Conservation (phyloP, 305 asterid genomes). For the Fraxinus albicans region DNA sequence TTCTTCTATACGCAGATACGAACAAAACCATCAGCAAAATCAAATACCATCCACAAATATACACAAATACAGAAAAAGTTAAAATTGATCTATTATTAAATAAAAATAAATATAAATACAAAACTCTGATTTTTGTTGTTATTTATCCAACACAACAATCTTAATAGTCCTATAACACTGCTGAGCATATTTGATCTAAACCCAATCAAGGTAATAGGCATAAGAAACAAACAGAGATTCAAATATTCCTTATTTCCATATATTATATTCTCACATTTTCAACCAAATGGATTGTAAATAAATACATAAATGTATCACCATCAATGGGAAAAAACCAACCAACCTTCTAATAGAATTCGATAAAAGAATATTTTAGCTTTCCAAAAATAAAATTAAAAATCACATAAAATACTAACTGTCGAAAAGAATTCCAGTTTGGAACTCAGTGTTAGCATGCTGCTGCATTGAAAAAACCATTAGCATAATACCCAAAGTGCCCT, state of each 20-base stretch:
- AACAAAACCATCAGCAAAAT: background rate
- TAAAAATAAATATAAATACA: background rate
- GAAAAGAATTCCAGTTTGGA: too few relatives aligned
- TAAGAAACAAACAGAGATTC: background rate
- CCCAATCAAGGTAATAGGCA: background rate
- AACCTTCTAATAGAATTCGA: too few relatives aligned
- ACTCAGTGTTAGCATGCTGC: slow-evolving; percentile 35
- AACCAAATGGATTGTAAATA: background rate
- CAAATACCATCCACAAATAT: background rate
- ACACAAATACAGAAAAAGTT: background rate
- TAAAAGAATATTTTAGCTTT: too few relatives aligned
- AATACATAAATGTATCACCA: background rate
- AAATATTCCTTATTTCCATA: background rate
- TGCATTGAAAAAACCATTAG: slow-evolving; percentile 53
- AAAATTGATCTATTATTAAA: background rate
- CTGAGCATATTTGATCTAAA: background rate
- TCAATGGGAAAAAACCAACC: slow-evolving; percentile 12
- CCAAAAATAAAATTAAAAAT: too few relatives aligned
- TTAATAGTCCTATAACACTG: background rate
- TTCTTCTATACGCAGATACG: slow-evolving; percentile 33
- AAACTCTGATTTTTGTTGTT: background rate
- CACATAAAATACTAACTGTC: too few relatives aligned
- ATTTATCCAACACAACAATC: background rate
- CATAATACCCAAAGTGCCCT: slow-evolving; percentile 64
- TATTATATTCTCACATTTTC: background rate